phyloP scores from a whole-genome alignment of 73 alveolate species.

The Tetrahymena borealis region DNA sequence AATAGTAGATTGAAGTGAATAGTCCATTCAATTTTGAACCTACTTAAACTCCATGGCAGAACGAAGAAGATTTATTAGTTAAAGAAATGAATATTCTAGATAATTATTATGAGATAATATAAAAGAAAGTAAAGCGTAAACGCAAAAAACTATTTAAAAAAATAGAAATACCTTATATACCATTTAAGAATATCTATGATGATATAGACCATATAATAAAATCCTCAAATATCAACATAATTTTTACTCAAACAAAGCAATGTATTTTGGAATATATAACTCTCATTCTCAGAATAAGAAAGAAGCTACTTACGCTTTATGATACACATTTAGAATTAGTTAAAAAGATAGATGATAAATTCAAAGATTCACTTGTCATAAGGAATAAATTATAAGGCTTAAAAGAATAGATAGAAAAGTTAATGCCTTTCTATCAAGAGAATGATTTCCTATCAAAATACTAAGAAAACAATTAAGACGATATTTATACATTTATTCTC shows the following conservation, averaged over 20 bases:
- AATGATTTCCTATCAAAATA: neutral
- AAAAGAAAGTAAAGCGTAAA: neutral
- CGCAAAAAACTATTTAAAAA: neutral
- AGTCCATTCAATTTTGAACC: too few relatives aligned
- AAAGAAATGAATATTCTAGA: neutral
- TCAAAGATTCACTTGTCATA: neutral
- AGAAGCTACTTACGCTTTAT: neutral
- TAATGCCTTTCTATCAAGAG: neutral
- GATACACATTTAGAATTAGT: neutral
- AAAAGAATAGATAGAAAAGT: neutral
- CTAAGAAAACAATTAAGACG: neutral
- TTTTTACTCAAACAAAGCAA: neutral
- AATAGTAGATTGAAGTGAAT: too few relatives aligned
- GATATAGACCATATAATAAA: neutral
- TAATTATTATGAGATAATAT: neutral
- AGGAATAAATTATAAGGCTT: neutral
- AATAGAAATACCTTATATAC: neutral
- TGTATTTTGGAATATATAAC: neutral
- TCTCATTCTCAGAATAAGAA: neutral
- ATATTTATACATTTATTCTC: neutral
- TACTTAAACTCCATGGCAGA: neutral
- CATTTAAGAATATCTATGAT: neutral
- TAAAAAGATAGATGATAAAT: neutral
- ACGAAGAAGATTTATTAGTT: neutral
- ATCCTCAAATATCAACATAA: neutral